Evolutionary conservation across 2,329 filamentous ascomycete species (phyloP).

Genomic region (Tolypocladium tropicale): DNA sequence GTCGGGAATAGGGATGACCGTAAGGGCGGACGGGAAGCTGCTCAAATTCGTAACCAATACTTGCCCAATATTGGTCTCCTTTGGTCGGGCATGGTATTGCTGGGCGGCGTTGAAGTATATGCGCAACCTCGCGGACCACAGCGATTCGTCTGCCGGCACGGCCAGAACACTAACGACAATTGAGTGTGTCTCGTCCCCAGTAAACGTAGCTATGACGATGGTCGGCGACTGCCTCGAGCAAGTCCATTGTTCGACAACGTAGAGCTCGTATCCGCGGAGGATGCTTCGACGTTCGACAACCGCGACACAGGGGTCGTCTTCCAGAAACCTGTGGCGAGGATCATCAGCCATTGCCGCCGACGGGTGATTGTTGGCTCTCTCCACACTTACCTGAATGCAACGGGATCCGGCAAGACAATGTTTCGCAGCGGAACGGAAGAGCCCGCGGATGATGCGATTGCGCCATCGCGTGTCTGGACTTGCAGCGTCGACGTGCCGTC

Average conservation of each 20-base stretch:
- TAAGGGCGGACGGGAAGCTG: conserved; percentile 82
- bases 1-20: conserved; percentile 81
- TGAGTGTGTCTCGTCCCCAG: conserved; percentile 69
- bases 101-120: conserved; percentile 81
- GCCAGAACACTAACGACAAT: conserved; percentile 73
- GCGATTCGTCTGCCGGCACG: conserved; percentile 67
- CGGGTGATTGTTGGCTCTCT: too few species aligned
- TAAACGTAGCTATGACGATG: conserved; percentile 86
- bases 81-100: conserved; percentile 74
- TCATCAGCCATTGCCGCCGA: conserved; percentile 3
- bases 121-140: conserved; percentile 70
- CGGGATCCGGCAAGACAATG: conserved; percentile 48
- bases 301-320: conserved; percentile 68
- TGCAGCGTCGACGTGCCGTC: background rate
- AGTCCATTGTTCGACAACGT: conserved; percentile 95
- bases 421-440: conserved; percentile 26
- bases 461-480: conserved; percentile 5
- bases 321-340: conserved; percentile 51
- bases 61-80: conserved; percentile 71
- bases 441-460: conserved; percentile 5
- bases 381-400: conserved; percentile 40
- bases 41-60: conserved; percentile 92
- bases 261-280: conserved; percentile 80
- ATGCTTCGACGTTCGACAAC: conserved; percentile 62
- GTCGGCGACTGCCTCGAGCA: conserved; percentile 86